Conservation (phyloP, 192 early-diverging fungal species). For the Phlyctochytrium planicorne region DNA sequence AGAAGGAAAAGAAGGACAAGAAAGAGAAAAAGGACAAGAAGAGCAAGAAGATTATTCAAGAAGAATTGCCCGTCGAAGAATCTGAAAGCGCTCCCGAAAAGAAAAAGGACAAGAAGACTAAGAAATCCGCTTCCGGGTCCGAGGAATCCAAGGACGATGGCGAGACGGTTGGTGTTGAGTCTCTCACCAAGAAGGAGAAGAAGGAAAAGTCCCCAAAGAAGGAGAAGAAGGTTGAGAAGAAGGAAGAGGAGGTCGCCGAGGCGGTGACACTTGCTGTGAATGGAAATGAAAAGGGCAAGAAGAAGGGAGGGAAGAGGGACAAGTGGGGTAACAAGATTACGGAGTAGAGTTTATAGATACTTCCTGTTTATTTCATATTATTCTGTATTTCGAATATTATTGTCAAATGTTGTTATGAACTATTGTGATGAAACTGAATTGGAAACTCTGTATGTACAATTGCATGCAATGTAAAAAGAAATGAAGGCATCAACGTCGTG, state of each 20-base stretch:
- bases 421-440: too few species aligned
- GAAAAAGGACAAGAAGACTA: conserved; percentile 2
- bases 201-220: background rate
- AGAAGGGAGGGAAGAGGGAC: conserved; percentile 15
- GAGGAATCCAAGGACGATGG: background rate
- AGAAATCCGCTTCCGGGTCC: background rate
- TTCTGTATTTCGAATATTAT: too few species aligned
- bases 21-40: conserved; percentile 15
- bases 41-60: conserved; percentile 5
- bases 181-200: background rate
- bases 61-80: conserved; percentile 3
- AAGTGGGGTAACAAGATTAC: conserved; percentile 23
- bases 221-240: conserved; percentile 13
- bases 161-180: background rate
- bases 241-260: conserved; percentile 12
- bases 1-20: background rate
- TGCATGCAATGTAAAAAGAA: too few species aligned
- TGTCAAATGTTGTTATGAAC: too few species aligned
- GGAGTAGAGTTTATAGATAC: too few species aligned
- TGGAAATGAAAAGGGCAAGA: background rate
- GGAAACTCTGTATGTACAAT: too few species aligned
- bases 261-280: background rate
- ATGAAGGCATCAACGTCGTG: too few species aligned
- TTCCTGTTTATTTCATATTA: too few species aligned
- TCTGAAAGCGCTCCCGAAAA: background rate